Evolutionary conservation across 768 basidiomycete species (phyloP), one percentile per base, ranked within the genome.

Genomic region (Pleurotus salmoneostramineus): DNA sequence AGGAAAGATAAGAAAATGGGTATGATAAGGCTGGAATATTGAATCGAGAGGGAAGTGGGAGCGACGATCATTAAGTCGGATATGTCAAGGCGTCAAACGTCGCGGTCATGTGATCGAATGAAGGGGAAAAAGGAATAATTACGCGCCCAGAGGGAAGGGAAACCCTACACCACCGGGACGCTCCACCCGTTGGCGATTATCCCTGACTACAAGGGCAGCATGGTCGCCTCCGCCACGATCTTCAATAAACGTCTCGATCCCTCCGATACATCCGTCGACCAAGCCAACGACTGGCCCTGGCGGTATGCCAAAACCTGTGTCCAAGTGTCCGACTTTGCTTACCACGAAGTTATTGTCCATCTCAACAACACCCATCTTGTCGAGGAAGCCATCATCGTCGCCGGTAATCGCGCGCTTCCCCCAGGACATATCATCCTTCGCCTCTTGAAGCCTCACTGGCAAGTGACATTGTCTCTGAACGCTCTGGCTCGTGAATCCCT

Each of bases 261-360:
- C 1, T 63, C 63, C 4, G 45, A 36, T 12, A 45, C 50, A 17
- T 32, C 37, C 4, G 50, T 47, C 3, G 56, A 60, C 50, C 61
- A 70, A 50, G 52, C 49, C 4, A 32, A 10, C 8, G 70, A 71
- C 45, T 71, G 70, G 70, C 70, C 69, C 0, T 71, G 70, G 70
- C 66, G 70, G 12, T 70, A 69, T 42, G 70, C 70, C 7, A 71
- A 71, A 58, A 69, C 60, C 58, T 69, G 68, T 46, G 61, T 58
- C n/a, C 66, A 66, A 44, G 62, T 65, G 1, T 65, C 68, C 10
- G 70, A 71, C 58, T 71, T 68, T 65, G 31, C 60, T 17, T 56
- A 62, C 10, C 69, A 71, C 56, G 70, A 71, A 48, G 42, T 71
- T 36, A 54, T 58, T 1, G 58, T 67, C 44, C 70, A 71, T 44